These are phyloP conservation scores for Claviceps monticola DNA, from an alignment of 2,329 filamentous ascomycete species.

Conservation along the genomic window DNA sequence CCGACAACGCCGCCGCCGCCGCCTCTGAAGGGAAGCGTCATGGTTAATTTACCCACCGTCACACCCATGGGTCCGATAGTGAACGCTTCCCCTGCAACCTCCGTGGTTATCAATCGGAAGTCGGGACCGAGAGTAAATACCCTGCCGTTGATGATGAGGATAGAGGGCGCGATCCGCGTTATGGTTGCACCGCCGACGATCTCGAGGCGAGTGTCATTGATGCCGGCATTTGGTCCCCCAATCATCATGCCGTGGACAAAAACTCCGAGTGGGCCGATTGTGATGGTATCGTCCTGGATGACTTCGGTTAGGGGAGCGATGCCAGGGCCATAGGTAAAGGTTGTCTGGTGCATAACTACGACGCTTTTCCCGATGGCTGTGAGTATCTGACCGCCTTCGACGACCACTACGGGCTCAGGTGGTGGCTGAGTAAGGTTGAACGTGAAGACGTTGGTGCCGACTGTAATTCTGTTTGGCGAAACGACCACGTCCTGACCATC, in stretches of 20 bases:
- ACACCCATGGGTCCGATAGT: conserved; percentile 36
- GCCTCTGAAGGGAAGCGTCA: conserved; percentile 31
- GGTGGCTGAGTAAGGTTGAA: conserved; percentile 17
- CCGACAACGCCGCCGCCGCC: conserved; percentile 28
- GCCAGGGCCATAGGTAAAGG: conserved; percentile 30
- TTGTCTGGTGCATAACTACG: conserved; percentile 27
- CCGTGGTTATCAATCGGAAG: conserved; percentile 27
- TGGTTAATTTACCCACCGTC: conserved; percentile 29
- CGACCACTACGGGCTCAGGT: conserved; percentile 27
- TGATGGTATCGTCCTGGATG: conserved; percentile 37
- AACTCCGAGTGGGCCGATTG: conserved; percentile 33
- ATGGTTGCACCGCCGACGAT: conserved; percentile 40
- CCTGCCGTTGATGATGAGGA: conserved; percentile 33
- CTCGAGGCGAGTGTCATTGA: conserved; percentile 26
- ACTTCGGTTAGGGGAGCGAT: conserved; percentile 21
- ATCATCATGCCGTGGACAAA: conserved; percentile 26
- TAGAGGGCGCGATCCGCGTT: conserved; percentile 32
- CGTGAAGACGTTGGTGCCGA: conserved; percentile 24
- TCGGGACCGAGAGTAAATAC: conserved; percentile 38
- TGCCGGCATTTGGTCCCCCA: conserved; percentile 25
- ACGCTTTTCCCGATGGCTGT: conserved; percentile 28
- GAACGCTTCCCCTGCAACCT: conserved; percentile 35
- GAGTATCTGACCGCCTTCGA: conserved; percentile 34
- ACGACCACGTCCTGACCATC: conserved; percentile 21
- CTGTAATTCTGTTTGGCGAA: conserved; percentile 20